Base-by-base conservation (phyloP, 1,139 yeast species). In the Sugiyamaella neomexicana region DNA sequence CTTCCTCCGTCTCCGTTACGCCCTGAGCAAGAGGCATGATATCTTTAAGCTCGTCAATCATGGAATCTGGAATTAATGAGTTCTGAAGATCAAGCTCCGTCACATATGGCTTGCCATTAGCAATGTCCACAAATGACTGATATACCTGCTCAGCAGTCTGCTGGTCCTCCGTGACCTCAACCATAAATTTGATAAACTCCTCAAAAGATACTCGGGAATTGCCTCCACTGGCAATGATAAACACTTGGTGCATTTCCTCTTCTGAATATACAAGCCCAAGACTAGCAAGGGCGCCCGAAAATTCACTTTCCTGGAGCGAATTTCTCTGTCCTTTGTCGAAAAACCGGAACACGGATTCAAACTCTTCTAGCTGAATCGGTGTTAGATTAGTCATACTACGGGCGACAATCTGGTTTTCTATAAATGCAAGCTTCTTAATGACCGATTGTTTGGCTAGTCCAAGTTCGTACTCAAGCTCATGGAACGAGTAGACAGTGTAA, bases 281-380 rank as follows among this genome's bases (percentile, higher is more conserved):
- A 42, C 73, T 65, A 0, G 76, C 75, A 44, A 74, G 60, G 1
- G 77, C 77, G 0, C 74, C 76, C 0, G 69, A 65, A 55, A 74
- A 73, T 59, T 74, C 77, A 7, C 64, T 57, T 52, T 70, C 71
- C 15, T 64, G 62, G 25, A 74, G 63, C 13, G 65, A 56, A 55
- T 73, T 72, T 46, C 66, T 61, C 34, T 70, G 70, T 15, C 67
- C 62, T 60, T 69, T 71, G 60, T 74, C 77, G 57, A 74, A 74
- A 56, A 67, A 74, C 40, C 76, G 60, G 56, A 74, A 74, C n/a
- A 70, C 74, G 5, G 74, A 67, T 57, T 73, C 77, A 58, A 74
- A 74, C 60, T 74, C 77, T 53, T 73, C 77, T 34, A 74, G 62
- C 54, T 74, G 76, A 17, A 70, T 66, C 1, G 75, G 75, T n/a